Conservation (phyloP, 257 asterid genomes). For the Prunella vulgaris region DNA sequence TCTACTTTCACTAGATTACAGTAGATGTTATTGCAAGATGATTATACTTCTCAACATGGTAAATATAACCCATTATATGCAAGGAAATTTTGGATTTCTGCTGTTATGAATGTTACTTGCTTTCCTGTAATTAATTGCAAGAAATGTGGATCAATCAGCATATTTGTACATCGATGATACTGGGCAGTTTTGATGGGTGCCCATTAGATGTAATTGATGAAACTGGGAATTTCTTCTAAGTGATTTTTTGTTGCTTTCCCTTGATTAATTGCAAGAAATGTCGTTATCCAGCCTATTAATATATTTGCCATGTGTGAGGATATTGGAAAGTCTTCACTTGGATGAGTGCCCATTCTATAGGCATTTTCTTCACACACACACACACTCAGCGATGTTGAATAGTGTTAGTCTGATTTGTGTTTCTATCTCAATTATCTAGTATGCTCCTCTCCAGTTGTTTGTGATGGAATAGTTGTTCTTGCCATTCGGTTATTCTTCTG, state of each 20-base stretch:
- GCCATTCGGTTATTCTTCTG: not conserved
- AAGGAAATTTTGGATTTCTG: not conserved
- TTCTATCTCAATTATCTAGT: not conserved
- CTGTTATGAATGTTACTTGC: not conserved
- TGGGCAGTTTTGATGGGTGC: not conserved
- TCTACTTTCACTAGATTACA: not conserved
- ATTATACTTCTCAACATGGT: not conserved
- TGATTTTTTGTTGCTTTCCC: not conserved
- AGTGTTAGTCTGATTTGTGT: not conserved
- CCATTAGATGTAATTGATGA: not conserved
- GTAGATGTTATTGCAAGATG: not conserved
- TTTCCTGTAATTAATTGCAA: not conserved
- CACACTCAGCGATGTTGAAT: not conserved
- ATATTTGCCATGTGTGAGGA: not conserved
- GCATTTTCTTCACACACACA: not conserved
- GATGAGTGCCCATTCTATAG: not conserved
- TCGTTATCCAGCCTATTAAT: not conserved
- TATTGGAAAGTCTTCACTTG: not conserved
- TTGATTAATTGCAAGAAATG: not conserved
- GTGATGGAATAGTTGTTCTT: not conserved
- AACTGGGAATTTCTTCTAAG: not conserved
- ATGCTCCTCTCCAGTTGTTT: not conserved
- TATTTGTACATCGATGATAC: not conserved
- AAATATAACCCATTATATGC: not conserved
- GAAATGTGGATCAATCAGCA: conserved; percentile 2